These are phyloP conservation scores for Acanthochlamys bracteata DNA, from an alignment of 106 monocot species.

Conservation along the genomic window DNA sequence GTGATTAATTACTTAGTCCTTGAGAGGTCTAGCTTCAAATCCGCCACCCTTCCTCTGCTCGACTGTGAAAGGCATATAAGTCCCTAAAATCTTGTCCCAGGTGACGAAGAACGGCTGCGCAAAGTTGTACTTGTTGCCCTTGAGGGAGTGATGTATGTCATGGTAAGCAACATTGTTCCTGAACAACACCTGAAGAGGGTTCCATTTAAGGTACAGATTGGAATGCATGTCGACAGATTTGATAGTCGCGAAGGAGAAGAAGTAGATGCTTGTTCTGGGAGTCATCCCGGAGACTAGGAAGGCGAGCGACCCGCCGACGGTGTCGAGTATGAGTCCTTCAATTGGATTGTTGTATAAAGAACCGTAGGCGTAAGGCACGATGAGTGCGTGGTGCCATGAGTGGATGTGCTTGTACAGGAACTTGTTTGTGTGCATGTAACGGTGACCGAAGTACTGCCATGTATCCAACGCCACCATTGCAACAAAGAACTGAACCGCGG, in stretches of 20 bases:
- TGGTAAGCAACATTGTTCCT: slow-evolving; percentile 54
- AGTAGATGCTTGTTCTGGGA: slow-evolving; percentile 36
- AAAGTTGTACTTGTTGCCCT: slow-evolving; percentile 41
- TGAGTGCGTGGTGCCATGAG: slow-evolving; percentile 40
- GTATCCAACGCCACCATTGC: slow-evolving; percentile 11
- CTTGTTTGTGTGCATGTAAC: slow-evolving; percentile 45
- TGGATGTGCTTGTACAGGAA: slow-evolving; percentile 54
- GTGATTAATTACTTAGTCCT: no score
- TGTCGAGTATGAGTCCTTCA: slow-evolving; percentile 44
- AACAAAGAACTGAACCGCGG: no score
- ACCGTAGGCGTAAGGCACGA: slow-evolving; percentile 45
- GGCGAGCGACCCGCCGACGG: slow-evolving; percentile 32
- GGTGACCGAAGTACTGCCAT: slow-evolving; percentile 55
- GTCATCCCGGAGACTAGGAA: slow-evolving; percentile 44
- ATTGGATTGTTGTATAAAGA: slow-evolving; percentile 52
- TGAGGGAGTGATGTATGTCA: slow-evolving; percentile 49
- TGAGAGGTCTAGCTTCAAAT: slow-evolving; percentile 11
- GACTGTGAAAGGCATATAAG: slow-evolving; percentile 27
- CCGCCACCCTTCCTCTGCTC: slow-evolving; percentile 32
- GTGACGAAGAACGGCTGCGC: slow-evolving; percentile 41
- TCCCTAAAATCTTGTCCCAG: slow-evolving; percentile 40
- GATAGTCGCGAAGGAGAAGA: slow-evolving; percentile 53
- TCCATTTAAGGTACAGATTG: slow-evolving; percentile 36
- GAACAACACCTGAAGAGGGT: slow-evolving; percentile 39
- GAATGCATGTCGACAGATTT: slow-evolving; percentile 53